Base-by-base conservation (phyloP, 2,329 filamentous ascomycete species). In the Elsinoe fawcettii region DNA sequence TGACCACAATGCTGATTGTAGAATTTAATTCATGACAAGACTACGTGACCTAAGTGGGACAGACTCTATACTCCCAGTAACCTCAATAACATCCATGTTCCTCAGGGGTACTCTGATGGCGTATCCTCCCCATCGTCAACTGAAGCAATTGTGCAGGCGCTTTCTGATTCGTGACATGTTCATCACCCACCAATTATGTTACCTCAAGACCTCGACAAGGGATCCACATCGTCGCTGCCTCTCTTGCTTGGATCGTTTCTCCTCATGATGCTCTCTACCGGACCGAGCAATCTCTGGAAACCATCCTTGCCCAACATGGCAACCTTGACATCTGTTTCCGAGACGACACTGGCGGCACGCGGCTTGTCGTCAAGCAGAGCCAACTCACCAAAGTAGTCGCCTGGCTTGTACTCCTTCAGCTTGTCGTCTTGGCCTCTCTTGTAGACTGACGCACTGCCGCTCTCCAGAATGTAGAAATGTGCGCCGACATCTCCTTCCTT, bases 381-480 rank as follows among this genome's bases (percentile, higher is more conserved):
- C 60, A 99, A 78, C 74, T 99, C 93, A 61, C 93, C 93, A 74
- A 99, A 99, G 77, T 93, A 99, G 68, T 96, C 93, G 27, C 93
- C 93, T 73, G 95, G 93, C 62, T 78, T 80, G 72, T 97, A 97
- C 56, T 83, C 78, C 68, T 90, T 89, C 62, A 97, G 86, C 59
- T 82, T 77, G 20, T 83, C 77, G 20, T 84, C 78, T 16, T 79
- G 75, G 37, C 85, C 88, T n/a, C 82, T 78, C 74, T 92, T 96
- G 77, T 83, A 90, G 1, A 90, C 92, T 64, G 90, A 86, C 7
- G 91, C 92, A 68, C 92, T 85, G 39, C 93, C 93, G 27, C 80
- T 82, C 72, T 96, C 93, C 49, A 97, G 78, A 44, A 97, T 83
- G 73, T 88, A 99, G 74, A 99, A 97, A 1, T 88, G 86, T 67